A percentile compares a stretch with the other conserved stretches of the same genome.
Conservation (phyloP, 352 stramenopile species). For the Phytophthora pisi region DNA sequence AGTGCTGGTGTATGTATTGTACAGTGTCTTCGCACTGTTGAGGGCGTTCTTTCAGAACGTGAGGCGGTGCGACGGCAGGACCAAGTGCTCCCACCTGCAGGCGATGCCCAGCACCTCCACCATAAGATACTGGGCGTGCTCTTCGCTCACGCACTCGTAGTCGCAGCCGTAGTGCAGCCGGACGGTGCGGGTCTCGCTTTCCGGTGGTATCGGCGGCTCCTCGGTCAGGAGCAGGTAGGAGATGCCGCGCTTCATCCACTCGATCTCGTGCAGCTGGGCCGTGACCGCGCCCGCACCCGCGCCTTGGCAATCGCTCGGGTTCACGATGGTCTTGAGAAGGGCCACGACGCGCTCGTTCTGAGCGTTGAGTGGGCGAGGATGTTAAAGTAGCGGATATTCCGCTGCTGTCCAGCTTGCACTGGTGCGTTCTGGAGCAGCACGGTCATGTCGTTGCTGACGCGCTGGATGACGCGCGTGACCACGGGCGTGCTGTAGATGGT, state of each 20-base stretch:
- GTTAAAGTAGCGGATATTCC: conserved; percentile 53
- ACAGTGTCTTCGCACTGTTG: neutral
- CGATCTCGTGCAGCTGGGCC: conserved; percentile 39
- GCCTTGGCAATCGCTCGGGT: conserved; percentile 32
- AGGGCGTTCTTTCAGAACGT: conserved; percentile 28
- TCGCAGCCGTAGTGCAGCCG: conserved; percentile 48
- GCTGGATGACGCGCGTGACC: conserved; percentile 44
- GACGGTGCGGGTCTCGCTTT: conserved; percentile 19
- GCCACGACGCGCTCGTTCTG: conserved; percentile 42
- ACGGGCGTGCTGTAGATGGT: conserved; percentile 51
- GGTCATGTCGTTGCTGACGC: conserved; percentile 40
- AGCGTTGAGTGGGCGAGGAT: conserved; percentile 38
- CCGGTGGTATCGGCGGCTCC: conserved; percentile 6
- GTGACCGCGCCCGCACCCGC: neutral
- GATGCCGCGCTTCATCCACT: conserved; percentile 56
- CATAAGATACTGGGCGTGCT: conserved; percentile 50
- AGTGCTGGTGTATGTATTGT: neutral
- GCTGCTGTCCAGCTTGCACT: conserved; percentile 24
- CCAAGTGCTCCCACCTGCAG: conserved; percentile 44
- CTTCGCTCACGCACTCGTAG: conserved; percentile 50
- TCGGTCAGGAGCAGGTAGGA: conserved; percentile 50
- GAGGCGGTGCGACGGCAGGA: conserved; percentile 39
- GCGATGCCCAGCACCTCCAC: conserved; percentile 50
- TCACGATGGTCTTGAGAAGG: conserved; percentile 55
- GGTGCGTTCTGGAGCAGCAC: conserved; percentile 51